Percentiles rank a stretch among this genome's conserved stretches.
Conservation (phyloP, 768 basidiomycete species). For the Guyanaporus albipodus region DNA sequence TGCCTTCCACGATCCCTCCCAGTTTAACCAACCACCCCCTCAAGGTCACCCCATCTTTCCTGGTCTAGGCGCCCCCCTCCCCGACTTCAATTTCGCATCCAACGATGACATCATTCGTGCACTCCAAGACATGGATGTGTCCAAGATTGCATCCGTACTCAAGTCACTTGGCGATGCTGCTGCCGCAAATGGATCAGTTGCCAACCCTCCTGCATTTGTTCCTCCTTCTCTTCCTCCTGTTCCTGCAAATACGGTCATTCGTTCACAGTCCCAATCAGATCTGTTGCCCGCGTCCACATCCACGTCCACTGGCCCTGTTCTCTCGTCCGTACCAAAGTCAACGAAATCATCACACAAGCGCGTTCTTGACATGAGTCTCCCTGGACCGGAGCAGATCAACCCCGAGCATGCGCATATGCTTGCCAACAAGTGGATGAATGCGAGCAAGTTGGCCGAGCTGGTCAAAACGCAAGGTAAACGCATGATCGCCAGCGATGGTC, state of each 20-base stretch:
- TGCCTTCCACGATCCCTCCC: constrained; percentile 26
- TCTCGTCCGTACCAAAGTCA: constrained; percentile 38
- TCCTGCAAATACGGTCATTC: constrained; percentile 25
- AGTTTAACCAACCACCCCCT: constrained; percentile 24
- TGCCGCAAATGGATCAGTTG: constrained; percentile 35
- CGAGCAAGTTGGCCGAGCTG: constrained; percentile 63
- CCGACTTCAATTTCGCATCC: constrained; percentile 45
- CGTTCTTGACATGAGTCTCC: constrained; percentile 41
- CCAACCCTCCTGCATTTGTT: constrained; percentile 19
- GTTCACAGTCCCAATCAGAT: constrained; percentile 39
- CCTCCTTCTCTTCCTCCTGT: constrained; percentile 19
- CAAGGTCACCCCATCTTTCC: constrained; percentile 29
- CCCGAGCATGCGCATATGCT: constrained; percentile 64
- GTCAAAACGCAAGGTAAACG: constrained; percentile 61
- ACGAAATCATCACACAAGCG: constrained; percentile 36
- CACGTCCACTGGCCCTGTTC: constrained; percentile 38
- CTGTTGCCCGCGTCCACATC: constrained; percentile 42
- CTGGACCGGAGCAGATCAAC: constrained; percentile 40
- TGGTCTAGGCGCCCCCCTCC: constrained; percentile 19
- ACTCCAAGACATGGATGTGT: constrained; percentile 63
- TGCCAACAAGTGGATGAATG: constrained; percentile 75
- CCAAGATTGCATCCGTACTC: constrained; percentile 65
- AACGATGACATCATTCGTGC: constrained; percentile 73
- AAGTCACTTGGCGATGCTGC: constrained; percentile 61
- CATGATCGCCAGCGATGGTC: neutral